phyloP scores from a whole-genome alignment of 495 filamentous ascomycete genomes.

The Talaromyces nanjingensis region DNA sequence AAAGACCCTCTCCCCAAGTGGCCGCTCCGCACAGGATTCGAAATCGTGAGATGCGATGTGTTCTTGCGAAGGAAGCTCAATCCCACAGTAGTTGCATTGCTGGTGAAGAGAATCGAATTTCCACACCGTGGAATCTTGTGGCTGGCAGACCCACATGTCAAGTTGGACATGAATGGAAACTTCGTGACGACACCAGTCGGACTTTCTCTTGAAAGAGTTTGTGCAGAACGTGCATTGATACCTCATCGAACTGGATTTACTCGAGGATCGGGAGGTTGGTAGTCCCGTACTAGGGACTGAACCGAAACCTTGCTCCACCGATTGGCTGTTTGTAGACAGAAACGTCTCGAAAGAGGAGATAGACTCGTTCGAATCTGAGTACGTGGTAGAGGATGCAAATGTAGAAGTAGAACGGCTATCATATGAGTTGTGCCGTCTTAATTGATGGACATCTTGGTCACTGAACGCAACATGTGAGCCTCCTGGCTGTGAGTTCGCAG shows the following conservation, averaged over 20 bases:
- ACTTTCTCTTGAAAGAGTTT: conserved; percentile 72
- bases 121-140: conserved; percentile 14
- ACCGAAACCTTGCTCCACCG: neutral
- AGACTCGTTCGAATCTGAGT: conserved; percentile 51
- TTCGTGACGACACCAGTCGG: conserved; percentile 81
- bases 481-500: conserved; percentile 29
- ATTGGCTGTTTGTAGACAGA: conserved; percentile 30
- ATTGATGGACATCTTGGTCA: neutral
- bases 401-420: conserved; percentile 44
- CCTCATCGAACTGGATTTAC: conserved; percentile 24
- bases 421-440: conserved; percentile 35
- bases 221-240: conserved; percentile 85
- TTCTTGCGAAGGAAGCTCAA: conserved; percentile 45
- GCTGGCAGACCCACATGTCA: conserved; percentile 73
- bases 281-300: neutral
- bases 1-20: conserved; percentile 62
- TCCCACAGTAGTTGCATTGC: conserved; percentile 64
- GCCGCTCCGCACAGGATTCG: conserved; percentile 57
- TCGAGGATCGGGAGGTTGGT: conserved; percentile 23
- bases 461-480: conserved; percentile 20
- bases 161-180: conserved; percentile 71
- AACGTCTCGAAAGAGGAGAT: conserved; percentile 47
- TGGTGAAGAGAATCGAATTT: conserved; percentile 4
- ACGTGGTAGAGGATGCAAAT: conserved; percentile 32
- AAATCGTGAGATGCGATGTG: conserved; percentile 70